A percentile compares a stretch with the other conserved stretches of the same genome.
Conservation (phyloP, 1,284 basidiomycete species). For the Gymnopus androsaceus region DNA sequence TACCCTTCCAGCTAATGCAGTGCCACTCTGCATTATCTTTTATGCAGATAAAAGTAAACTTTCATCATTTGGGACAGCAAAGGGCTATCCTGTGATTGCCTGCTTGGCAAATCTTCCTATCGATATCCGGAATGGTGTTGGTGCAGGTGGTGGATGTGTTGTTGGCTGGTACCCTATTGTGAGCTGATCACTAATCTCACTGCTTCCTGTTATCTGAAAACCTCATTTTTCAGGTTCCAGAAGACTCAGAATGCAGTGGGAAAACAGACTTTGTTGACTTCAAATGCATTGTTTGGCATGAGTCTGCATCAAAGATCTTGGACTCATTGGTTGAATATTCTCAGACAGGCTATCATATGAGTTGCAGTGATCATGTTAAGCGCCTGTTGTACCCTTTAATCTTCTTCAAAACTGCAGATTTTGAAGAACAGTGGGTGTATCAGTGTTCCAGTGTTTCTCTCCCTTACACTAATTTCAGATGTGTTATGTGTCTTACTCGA, state of each 20-base stretch:
- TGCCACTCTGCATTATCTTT: conserved; percentile 24
- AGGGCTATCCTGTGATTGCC: too few relatives aligned
- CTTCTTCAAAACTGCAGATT: conserved; percentile 12
- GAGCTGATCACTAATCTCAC: too few relatives aligned
- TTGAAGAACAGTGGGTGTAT: conserved; percentile 34
- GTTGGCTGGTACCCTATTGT: conserved; percentile 50
- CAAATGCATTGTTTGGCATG: conserved; percentile 35
- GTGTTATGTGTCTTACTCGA: conserved; percentile 30
- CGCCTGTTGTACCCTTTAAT: conserved; percentile 1
- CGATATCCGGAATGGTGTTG: conserved; percentile 37
- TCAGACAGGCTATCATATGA: conserved; percentile 16
- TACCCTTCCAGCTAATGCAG: too few relatives aligned
- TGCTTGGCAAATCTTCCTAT: conserved; percentile 37
- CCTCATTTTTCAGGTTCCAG: too few relatives aligned
- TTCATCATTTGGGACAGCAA: conserved; percentile 39
- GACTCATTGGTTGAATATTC: conserved; percentile 15
- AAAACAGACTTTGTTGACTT: too few relatives aligned
- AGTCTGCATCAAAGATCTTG: conserved; percentile 21
- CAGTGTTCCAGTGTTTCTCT: neutral
- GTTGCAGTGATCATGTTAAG: neutral
- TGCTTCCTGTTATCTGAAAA: too few relatives aligned
- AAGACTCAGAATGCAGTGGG: too few relatives aligned
- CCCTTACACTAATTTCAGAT: neutral
- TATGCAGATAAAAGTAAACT: conserved; percentile 49
- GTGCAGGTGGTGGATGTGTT: conserved; percentile 38